Base-by-base conservation (phyloP, 1,139 yeast species). In the Blastobotrys serpentis region DNA sequence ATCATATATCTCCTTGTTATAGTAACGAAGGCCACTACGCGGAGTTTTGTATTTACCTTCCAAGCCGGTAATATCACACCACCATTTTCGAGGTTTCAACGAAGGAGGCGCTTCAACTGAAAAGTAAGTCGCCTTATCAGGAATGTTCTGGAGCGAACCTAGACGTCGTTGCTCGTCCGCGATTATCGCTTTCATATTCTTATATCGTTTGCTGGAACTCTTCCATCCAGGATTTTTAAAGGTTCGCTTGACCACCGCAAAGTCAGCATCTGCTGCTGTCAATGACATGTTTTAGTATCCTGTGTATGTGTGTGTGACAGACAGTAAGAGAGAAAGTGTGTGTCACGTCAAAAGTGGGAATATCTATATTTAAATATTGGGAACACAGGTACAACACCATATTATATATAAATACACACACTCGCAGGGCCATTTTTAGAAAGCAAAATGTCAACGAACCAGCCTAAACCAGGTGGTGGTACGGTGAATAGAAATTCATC, bases 11-110 rank as follows among this genome's bases (percentile, higher is more conserved):
- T 92, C 98, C 44, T 81, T 82, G 62, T 92, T 84, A 68, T 86
- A 82, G 66, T 81, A 92, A 49, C 96, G 72, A 52, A 92, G 71
- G 38, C 87, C 85, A 61, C 82, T 86, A 11, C 84, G 73, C 0
- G 95, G 95, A 39, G 85, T 77, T 62, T 78, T 83, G 71, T 92
- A 92, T 42, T 69, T 76, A 0, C 90, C 94, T 47, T 81, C 84
- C 21, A 92, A 72, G 0, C 98, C 98, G 0, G 98, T 92, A 46
- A 92, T 82, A 66, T 92, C 98, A 69, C 98, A 92, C 70, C 89
- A 92, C 60, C 82, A 84, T 68, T 85, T 87, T 17, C 75, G 72
- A 0, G 98, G 98, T 57, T 73, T 76, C 56, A 90, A 69, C 4
- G 95, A 84, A 0, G 98, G 98, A 1, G 97, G 96, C 0, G 97